These are phyloP conservation scores for Chiua virens DNA, from an alignment of 768 basidiomycete species.

Conservation along the genomic window DNA sequence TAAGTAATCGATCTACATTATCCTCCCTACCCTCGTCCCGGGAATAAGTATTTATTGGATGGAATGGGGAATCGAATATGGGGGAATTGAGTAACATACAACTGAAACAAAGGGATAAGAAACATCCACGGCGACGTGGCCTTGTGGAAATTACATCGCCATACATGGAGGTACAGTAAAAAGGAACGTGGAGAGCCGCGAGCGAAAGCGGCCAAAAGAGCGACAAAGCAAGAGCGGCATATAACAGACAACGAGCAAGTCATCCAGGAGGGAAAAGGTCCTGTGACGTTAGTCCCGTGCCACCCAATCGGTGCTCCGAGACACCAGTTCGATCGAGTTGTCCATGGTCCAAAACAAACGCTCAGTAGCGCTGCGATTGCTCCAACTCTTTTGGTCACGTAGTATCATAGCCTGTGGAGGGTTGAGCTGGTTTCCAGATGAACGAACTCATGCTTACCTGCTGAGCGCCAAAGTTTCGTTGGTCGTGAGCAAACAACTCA, in stretches of 20 bases:
- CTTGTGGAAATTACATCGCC: slow-evolving; percentile 23
- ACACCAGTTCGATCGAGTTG: slow-evolving; percentile 83
- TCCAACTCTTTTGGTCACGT: slow-evolving; percentile 96
- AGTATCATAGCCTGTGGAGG: slow-evolving; percentile 84
- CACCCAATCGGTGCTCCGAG: slow-evolving; percentile 86
- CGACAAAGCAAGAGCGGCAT: neutral
- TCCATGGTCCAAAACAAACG: slow-evolving; percentile 92
- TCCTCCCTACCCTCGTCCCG: slow-evolving; percentile 11
- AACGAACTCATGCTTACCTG: slow-evolving; percentile 57
- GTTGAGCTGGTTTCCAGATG: neutral
- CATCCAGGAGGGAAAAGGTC: neutral
- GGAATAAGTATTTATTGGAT: slow-evolving; percentile 1
- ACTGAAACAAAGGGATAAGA: slow-evolving; percentile 12
- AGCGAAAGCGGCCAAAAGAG: slow-evolving; percentile 2
- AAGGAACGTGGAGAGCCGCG: slow-evolving; percentile 1
- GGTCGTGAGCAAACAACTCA: slow-evolving; percentile 89
- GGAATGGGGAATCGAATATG: slow-evolving; percentile 11
- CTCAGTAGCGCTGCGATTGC: slow-evolving; percentile 85
- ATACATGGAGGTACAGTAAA: slow-evolving; percentile 13
- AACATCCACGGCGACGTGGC: slow-evolving; percentile 13
- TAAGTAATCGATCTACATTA: slow-evolving; percentile 20
- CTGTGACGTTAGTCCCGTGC: slow-evolving; percentile 53
- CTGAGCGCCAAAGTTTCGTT: slow-evolving; percentile 95
- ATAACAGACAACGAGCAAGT: slow-evolving; percentile 12
- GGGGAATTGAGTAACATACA: slow-evolving; percentile 21